Conservation (phyloP, 441 rosid genomes). For the Flueggea neowawraea region DNA sequence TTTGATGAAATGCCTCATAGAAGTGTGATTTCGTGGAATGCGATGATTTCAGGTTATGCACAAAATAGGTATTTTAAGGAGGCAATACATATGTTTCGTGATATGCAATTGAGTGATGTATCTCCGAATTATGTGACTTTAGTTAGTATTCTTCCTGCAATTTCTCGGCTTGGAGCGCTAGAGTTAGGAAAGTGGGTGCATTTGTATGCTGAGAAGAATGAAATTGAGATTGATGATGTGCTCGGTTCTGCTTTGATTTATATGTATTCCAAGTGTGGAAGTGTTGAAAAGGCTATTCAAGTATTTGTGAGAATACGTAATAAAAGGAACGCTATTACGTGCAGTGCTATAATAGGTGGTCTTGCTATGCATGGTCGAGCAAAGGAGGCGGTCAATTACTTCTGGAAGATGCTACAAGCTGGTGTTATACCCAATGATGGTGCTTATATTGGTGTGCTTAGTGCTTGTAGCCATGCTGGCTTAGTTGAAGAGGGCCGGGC, state of each 20-base stretch:
- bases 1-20: slow-evolving; percentile 54
- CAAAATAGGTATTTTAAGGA: slow-evolving; percentile 48
- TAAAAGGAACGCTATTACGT: slow-evolving; percentile 55
- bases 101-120: slow-evolving; percentile 40
- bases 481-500: slow-evolving; percentile 59
- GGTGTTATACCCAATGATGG: slow-evolving; percentile 45
- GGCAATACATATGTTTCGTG: slow-evolving; percentile 40
- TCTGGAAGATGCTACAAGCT: slow-evolving; percentile 42
- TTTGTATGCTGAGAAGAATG: slow-evolving; percentile 38
- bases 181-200: slow-evolving; percentile 44
- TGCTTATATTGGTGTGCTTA: slow-evolving; percentile 54
- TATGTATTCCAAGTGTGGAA: slow-evolving; percentile 69
- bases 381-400: slow-evolving; percentile 45
- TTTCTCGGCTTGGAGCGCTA: slow-evolving; percentile 39
- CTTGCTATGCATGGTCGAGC: slow-evolving; percentile 65
- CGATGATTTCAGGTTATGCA: slow-evolving; percentile 53
- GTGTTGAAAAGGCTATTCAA: slow-evolving; percentile 43
- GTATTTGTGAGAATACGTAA: slow-evolving; percentile 40
- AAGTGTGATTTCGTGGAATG: slow-evolving; percentile 59
- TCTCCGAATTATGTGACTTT: slow-evolving; percentile 50
- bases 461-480: slow-evolving; percentile 66
- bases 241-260: slow-evolving; percentile 68
- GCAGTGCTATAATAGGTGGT: slow-evolving; percentile 63
- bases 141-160: slow-evolving; percentile 56
- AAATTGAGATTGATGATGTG: slow-evolving; percentile 42